Conservation (phyloP, 257 asterid genomes). For the Solanum corneliomulleri region DNA sequence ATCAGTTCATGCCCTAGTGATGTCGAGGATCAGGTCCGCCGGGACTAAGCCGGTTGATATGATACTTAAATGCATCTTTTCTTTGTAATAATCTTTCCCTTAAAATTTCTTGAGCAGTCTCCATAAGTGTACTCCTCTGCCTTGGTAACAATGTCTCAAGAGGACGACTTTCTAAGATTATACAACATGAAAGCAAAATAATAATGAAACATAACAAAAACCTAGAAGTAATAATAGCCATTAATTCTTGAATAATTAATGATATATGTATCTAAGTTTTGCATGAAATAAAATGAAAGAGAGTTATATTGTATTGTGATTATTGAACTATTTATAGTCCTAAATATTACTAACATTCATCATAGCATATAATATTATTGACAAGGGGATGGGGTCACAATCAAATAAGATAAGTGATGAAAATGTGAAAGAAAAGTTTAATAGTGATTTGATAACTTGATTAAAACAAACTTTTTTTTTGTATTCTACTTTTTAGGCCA, state of each 20-base stretch:
- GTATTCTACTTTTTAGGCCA: not conserved
- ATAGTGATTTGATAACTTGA: not conserved
- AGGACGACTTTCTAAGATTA: not conserved
- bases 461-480: not conserved
- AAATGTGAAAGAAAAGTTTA: not conserved
- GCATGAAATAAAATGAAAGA: not conserved
- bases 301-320: not conserved
- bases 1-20: not conserved
- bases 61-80: not conserved
- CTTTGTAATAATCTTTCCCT: not conserved
- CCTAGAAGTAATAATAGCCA: not conserved
- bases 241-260: not conserved
- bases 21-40: slow-evolving; percentile 3
- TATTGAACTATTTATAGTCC: not conserved
- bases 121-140: not conserved
- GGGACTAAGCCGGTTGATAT: not conserved
- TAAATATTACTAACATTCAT: not conserved
- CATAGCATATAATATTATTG: not conserved
- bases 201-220: slow-evolving; percentile 1
- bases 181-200: not conserved
- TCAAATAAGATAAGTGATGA: not conserved
- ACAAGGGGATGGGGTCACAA: not conserved
- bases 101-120: not conserved
- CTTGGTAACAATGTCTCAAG: not conserved
- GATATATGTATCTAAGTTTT: not conserved